Evolutionary conservation across 2,329 filamentous ascomycete species (phyloP).

Genomic region (Aspergillus amoenus): DNA sequence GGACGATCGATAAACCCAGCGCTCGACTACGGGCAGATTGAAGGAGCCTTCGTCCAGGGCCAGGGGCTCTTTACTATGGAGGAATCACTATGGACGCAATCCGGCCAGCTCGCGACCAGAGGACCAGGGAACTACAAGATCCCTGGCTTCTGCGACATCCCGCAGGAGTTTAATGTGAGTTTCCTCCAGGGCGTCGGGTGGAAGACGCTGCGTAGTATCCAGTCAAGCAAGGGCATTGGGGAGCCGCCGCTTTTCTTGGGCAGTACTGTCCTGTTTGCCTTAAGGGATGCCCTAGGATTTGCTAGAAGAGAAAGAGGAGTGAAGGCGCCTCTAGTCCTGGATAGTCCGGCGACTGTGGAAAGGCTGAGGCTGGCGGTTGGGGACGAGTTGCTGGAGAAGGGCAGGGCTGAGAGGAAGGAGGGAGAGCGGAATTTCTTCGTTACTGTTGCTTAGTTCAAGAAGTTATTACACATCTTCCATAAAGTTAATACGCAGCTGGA

Average conservation of each 20-base stretch:
- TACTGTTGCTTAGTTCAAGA: slow-evolving; percentile 25
- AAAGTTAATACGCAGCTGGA: too few relatives aligned
- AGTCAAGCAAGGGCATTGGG: slow-evolving; percentile 55
- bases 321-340: slow-evolving; percentile 42
- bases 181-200: slow-evolving; percentile 59
- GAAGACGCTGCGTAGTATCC: slow-evolving; percentile 54
- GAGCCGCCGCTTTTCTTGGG: slow-evolving; percentile 64
- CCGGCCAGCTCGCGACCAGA: slow-evolving; percentile 63
- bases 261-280: slow-evolving; percentile 54
- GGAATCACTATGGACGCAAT: slow-evolving; percentile 66
- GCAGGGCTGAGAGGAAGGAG: slow-evolving; percentile 51
- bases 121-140: slow-evolving; percentile 69
- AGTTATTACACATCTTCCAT: too few relatives aligned
- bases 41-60: slow-evolving; percentile 78
- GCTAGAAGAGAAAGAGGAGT: slow-evolving; percentile 51
- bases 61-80: slow-evolving; percentile 78
- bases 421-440: slow-evolving; percentile 54
- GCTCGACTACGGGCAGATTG: slow-evolving; percentile 80
- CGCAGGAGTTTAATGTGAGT: slow-evolving; percentile 63
- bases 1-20: slow-evolving; percentile 62
- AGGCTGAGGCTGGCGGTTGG: slow-evolving; percentile 47
- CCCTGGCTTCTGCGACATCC: slow-evolving; percentile 65
- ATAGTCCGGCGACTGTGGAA: slow-evolving; percentile 54
- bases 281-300: slow-evolving; percentile 52
- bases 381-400: slow-evolving; percentile 49